Evolutionary conservation across 2,329 filamentous ascomycete species (phyloP).

Genomic region (Clarireedia paspali): DNA sequence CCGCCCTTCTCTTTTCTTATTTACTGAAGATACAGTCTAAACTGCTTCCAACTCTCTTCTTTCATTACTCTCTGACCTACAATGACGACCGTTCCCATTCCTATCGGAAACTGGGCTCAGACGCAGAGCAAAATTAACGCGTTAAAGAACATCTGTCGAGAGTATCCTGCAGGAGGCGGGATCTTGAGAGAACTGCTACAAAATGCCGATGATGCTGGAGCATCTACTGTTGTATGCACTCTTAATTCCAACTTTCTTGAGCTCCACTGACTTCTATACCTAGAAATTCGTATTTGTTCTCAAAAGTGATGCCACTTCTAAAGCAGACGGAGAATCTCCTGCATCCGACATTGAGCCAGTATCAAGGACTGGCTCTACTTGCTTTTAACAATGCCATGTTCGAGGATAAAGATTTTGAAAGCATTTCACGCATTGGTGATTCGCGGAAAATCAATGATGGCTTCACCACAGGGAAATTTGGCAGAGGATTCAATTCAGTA

Average conservation of each 20-base stretch:
- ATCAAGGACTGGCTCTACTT: slow-evolving; percentile 30
- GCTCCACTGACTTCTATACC: not conserved
- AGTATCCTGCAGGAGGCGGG: slow-evolving; percentile 74
- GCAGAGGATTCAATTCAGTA: slow-evolving; percentile 32
- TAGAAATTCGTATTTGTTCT: too few relatives aligned
- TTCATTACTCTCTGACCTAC: not conserved
- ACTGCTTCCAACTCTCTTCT: not conserved
- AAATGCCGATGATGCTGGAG: slow-evolving; percentile 92
- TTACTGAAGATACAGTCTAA: not conserved
- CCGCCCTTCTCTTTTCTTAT: not conserved
- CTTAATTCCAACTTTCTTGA: not conserved
- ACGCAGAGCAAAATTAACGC: slow-evolving; percentile 24
- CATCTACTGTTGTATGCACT: slow-evolving; percentile 56
- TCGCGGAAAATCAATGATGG: slow-evolving; percentile 27
- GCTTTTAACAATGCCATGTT: slow-evolving; percentile 30
- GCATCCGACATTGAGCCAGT: slow-evolving; percentile 23
- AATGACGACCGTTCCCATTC: slow-evolving; percentile 12
- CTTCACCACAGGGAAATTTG: slow-evolving; percentile 30
- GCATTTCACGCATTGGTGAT: slow-evolving; percentile 27
- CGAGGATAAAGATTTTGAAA: slow-evolving; percentile 25
- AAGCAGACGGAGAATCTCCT: slow-evolving; percentile 22
- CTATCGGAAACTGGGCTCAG: slow-evolving; percentile 18
- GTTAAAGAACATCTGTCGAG: slow-evolving; percentile 28
- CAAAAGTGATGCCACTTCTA: too few relatives aligned
- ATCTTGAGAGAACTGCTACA: slow-evolving; percentile 87